These are phyloP conservation scores for Fonsecaea multimorphosa DNA, from an alignment of 2,329 filamentous ascomycete species.

Conservation along the genomic window DNA sequence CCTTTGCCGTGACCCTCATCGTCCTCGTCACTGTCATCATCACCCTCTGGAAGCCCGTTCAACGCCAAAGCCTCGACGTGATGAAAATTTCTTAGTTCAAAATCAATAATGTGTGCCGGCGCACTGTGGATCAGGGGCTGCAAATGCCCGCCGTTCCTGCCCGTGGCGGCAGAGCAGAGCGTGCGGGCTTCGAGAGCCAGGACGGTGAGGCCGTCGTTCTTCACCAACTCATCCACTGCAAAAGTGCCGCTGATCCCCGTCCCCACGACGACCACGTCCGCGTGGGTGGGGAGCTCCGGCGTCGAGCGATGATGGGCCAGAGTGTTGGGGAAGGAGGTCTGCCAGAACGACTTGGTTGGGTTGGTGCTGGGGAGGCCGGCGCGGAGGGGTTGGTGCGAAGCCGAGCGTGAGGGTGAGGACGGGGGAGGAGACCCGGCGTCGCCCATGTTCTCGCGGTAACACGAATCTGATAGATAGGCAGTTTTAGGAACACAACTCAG, in stretches of 20 bases:
- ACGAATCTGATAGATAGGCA: not conserved
- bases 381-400: not conserved
- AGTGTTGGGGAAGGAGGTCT: slow-evolving; percentile 30
- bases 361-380: slow-evolving; percentile 25
- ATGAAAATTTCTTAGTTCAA: slow-evolving; percentile 44
- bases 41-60: not conserved
- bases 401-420: not conserved
- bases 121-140: slow-evolving; percentile 48
- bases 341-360: slow-evolving; percentile 36
- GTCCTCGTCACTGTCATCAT: not conserved
- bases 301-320: slow-evolving; percentile 32
- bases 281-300: slow-evolving; percentile 38
- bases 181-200: slow-evolving; percentile 54
- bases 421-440: slow-evolving; percentile 8
- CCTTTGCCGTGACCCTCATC: not conserved
- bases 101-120: slow-evolving; percentile 53
- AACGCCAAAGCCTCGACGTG: slow-evolving; percentile 19
- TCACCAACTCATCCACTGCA: slow-evolving; percentile 43
- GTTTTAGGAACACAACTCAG: not conserved
- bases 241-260: slow-evolving; percentile 49
- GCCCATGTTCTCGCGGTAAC: slow-evolving; percentile 22
- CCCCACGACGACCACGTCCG: slow-evolving; percentile 47
- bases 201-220: slow-evolving; percentile 35
- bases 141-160: slow-evolving; percentile 54
- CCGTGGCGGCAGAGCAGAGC: slow-evolving; percentile 53